phyloP scores from a whole-genome alignment of 495 filamentous ascomycete genomes.

The Oleoguttula mirabilis region DNA sequence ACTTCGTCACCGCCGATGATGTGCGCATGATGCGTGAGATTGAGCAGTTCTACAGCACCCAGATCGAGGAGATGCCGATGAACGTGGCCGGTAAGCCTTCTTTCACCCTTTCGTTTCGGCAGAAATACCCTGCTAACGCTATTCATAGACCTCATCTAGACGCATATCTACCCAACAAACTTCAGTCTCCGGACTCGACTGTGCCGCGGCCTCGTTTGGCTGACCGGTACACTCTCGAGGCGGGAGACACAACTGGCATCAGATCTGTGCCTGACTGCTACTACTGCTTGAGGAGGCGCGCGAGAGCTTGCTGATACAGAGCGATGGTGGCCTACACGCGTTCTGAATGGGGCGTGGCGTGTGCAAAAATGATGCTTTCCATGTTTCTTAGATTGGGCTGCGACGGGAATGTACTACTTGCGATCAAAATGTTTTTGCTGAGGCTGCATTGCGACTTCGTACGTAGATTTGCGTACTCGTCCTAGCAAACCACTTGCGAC shows the following conservation, averaged over 20 bases:
- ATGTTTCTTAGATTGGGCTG: slow-evolving; percentile 6
- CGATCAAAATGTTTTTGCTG: slow-evolving; percentile 12
- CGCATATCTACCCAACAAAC: neutral
- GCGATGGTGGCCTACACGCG: slow-evolving; percentile 5
- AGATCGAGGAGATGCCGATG: slow-evolving; percentile 83
- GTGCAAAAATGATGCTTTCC: slow-evolving; percentile 3
- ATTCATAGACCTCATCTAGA: slow-evolving; percentile 26
- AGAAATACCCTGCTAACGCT: neutral
- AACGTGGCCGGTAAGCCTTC: slow-evolving; percentile 50
- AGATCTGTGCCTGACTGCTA: no score
- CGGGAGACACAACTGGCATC: no score
- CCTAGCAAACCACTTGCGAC: neutral
- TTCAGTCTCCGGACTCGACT: slow-evolving; percentile 1
- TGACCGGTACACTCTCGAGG: no score
- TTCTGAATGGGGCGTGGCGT: slow-evolving; percentile 1
- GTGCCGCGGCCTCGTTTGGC: neutral
- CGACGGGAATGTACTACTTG: slow-evolving; percentile 6
- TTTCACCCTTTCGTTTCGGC: neutral
- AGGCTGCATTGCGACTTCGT: slow-evolving; percentile 16
- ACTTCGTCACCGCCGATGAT: slow-evolving; percentile 98
- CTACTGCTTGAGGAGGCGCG: no score
- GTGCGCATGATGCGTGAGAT: slow-evolving; percentile 99
- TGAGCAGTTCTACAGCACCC: slow-evolving; percentile 66
- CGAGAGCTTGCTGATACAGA: no score
- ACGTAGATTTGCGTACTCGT: slow-evolving; percentile 7